Evolutionary conservation across 176 grass and related monocot genomes (phyloP), one percentile per base, ranked within the genome.

Genomic region (maize (Zea mays)): DNA sequence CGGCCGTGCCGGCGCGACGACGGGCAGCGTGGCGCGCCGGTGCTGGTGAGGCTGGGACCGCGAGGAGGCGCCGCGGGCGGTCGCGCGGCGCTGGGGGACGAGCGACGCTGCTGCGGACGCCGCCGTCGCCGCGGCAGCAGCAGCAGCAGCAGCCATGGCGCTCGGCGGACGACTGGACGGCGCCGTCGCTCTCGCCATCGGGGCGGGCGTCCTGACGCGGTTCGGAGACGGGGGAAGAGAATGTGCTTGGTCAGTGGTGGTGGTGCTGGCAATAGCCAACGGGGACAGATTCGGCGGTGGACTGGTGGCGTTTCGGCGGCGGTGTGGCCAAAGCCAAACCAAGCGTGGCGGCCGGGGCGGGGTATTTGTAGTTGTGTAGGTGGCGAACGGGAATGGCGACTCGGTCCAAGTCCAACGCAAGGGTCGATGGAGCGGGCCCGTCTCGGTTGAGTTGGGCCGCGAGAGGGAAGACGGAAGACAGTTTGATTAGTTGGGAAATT

Each of bases 241-340:
- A 6, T 1, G 16, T 13, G 62, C 34, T 76, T 51, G 74, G 59
- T 62, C 74, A 49, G 43, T 62, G 73, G 55, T 14, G 73, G 55
- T 14, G 52, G 52, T 7, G 16, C 42, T 37, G 12, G 5, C n/a
- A 45, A 19, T 0, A 6, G 35, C 14, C 6, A 38, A n/a, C 2
- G n/a, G 52, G 17, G 7, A 19, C 17, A 9, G 17, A 19, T 2
- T 4, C 2, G 63, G 54, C n/a, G 27, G 78, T 64, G 61, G n/a
- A n/a, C n/a, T n/a, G n/a, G n/a, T n/a, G 62, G 45, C 76, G 65
- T 34, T 2, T 4, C 2, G 63, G 54, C n/a, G 27, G 78, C 43
- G 78, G 15, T 2, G 38, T 7, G 54, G 67, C 80, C 70, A 74
- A 74, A 62, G 64, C 81, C 72, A 76, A 83, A 83, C 73, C 81